Evolutionary conservation across 768 basidiomycete genomes (phyloP), one percentile per base, ranked within the genome.

Genomic region (Amanita jacksonii): DNA sequence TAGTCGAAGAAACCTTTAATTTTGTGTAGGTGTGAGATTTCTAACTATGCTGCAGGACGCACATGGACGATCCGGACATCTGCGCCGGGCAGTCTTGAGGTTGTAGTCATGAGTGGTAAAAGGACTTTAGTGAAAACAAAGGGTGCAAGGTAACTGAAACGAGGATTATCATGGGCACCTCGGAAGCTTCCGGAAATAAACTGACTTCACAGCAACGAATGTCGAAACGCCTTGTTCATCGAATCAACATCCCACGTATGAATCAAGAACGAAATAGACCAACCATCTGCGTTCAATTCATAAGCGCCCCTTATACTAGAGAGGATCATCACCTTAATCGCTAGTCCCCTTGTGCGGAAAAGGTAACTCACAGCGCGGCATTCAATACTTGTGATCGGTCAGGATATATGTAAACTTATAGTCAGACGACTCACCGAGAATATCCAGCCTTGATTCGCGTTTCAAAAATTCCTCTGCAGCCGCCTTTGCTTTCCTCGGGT

Each of bases 41-140:
- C 2, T 51, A 42, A 40, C 8, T 8, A 15, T 32, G 12, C 12
- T 32, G 6, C 13, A 13, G 12, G 8, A 60, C 72, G 32, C 47
- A 80, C 79, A 43, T 74, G 69, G 8, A 81, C 65, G 10, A 84
- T 65, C 13, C 81, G 72, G 37, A 81, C 79, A 47, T 83, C 81
- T 0, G 76, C 66, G 18, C 60, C 60, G 0, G 66, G 58, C 36
- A 67, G 57, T 13, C 62, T 49, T 0, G 76, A 71, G 1, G 81
- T 81, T 41, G 62, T 57, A 31, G 59, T 61, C 37, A 82, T 52
- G 2, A 79, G 54, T 2, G 79, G 74, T 28, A 79, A 62, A 5
- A 82, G 64, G 3, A 68, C 64, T 16, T 65, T 57, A 7, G 76
- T 80, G 48, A 82, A 69, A 10, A 73, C 66, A 44, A 76, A 76